phyloP scores from a whole-genome alignment of 2,329 filamentous ascomycete species.

The Pseudofabraea citricarpa region DNA sequence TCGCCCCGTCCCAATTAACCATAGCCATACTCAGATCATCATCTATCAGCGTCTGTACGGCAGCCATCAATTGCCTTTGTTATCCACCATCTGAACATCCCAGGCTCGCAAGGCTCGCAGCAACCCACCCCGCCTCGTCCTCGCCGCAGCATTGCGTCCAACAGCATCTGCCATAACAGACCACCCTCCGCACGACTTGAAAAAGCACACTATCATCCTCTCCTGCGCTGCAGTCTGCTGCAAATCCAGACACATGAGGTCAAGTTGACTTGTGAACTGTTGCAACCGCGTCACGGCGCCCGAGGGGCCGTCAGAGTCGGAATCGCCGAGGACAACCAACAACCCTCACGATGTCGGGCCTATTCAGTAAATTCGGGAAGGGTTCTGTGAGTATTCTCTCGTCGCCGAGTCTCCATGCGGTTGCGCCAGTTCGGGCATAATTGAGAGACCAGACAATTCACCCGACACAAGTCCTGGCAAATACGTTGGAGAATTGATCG shows the following conservation, averaged over 20 bases:
- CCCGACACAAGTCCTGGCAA: constrained; percentile 1
- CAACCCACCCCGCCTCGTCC: background rate
- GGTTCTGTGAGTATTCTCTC: constrained; percentile 43
- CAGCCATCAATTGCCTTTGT: background rate
- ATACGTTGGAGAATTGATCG: background rate
- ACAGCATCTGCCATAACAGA: background rate
- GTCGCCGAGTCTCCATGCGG: too few relatives aligned
- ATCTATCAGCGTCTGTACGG: background rate
- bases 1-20: background rate
- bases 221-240: background rate
- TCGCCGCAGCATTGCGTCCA: background rate
- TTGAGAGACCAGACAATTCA: too few relatives aligned
- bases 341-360: constrained; percentile 43
- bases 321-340: constrained; percentile 3
- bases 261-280: constrained; percentile 6
- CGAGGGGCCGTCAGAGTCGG: constrained; percentile 11
- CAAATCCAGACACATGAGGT: constrained; percentile 14
- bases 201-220: background rate
- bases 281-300: constrained; percentile 12
- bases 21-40: too few relatives aligned
- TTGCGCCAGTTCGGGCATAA: too few relatives aligned
- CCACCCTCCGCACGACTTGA: background rate
- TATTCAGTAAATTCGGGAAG: constrained; percentile 53
- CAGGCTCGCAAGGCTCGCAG: background rate
- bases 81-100: background rate